Evolutionary conservation across 1,284 basidiomycete genomes (phyloP).

Genomic region (Cryptococcus sp.): DNA sequence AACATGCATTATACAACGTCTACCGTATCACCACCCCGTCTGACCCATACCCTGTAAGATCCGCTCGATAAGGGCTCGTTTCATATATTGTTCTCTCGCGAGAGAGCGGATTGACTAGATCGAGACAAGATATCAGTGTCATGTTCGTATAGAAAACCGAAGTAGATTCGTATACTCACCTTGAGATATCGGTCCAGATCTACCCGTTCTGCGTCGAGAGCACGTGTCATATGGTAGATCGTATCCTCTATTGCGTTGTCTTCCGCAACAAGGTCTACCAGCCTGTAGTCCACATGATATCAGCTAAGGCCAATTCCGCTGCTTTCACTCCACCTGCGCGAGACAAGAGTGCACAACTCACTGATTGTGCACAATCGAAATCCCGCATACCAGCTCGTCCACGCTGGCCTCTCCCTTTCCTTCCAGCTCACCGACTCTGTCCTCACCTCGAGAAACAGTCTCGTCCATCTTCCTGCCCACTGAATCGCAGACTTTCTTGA

Average conservation of each 20-base stretch:
- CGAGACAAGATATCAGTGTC: not conserved
- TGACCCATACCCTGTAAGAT: constrained; percentile 71
- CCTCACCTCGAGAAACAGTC: constrained; percentile 70
- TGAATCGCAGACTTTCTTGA: constrained; percentile 83
- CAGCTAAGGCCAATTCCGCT: constrained; percentile 2
- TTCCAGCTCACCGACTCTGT: constrained; percentile 58
- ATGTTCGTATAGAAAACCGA: constrained; percentile 1
- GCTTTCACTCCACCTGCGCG: not conserved
- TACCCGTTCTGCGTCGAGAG: constrained; percentile 85
- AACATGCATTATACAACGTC: constrained; percentile 1
- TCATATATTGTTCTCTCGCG: constrained; percentile 81
- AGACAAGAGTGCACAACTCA: constrained; percentile 55
- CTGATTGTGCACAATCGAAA: constrained; percentile 96
- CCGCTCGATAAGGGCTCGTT: constrained; percentile 81
- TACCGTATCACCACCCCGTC: constrained; percentile 37
- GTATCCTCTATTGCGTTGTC: constrained; percentile 98
- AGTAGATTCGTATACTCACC: constrained; percentile 53
- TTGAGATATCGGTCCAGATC: constrained; percentile 90
- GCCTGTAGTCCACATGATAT: constrained; percentile 56
- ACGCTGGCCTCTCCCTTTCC: constrained; percentile 57
- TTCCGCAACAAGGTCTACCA: constrained; percentile 94
- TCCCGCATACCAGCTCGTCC: constrained; percentile 91
- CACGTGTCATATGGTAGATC: constrained; percentile 93
- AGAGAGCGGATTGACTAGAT: constrained; percentile 76
- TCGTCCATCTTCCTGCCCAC: constrained; percentile 69